Evolutionary conservation across 768 basidiomycete genomes (phyloP).

Genomic region (Cystofilobasidium bisporidii): DNA sequence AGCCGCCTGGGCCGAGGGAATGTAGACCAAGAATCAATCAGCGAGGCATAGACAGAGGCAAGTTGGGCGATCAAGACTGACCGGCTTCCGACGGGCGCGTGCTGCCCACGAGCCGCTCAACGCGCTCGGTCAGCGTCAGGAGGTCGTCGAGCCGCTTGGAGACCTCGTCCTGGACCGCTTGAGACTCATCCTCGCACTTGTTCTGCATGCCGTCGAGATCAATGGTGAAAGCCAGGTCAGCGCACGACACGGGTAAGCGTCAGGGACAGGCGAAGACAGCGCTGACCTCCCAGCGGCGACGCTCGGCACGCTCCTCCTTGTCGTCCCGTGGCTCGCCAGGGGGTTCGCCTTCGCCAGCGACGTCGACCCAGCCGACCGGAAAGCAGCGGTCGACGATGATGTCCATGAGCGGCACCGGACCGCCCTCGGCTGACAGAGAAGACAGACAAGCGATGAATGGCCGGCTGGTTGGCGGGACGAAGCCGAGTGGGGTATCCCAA

Average conservation of each 20-base stretch:
- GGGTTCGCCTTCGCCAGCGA: background rate
- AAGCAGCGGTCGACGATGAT: slow-evolving; percentile 62
- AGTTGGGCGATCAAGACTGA: slow-evolving; percentile 27
- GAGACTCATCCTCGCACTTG: slow-evolving; percentile 52
- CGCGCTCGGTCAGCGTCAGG: slow-evolving; percentile 55
- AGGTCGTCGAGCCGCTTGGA: slow-evolving; percentile 50
- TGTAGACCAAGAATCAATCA: background rate
- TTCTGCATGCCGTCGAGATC: slow-evolving; percentile 41
- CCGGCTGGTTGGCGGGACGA: slow-evolving; percentile 41
- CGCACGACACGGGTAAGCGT: background rate
- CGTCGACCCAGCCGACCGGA: slow-evolving; percentile 64
- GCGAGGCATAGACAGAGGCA: background rate
- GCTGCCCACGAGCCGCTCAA: slow-evolving; percentile 52
- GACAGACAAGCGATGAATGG: slow-evolving; percentile 67
- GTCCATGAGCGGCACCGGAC: slow-evolving; percentile 63
- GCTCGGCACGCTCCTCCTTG: background rate
- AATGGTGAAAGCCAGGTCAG: too few species aligned
- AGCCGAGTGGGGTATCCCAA: slow-evolving; percentile 85
- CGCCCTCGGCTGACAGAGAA: slow-evolving; percentile 73
- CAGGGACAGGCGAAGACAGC: background rate
- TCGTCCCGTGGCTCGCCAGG: background rate
- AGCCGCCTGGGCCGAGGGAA: slow-evolving; percentile 31
- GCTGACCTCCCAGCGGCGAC: slow-evolving; percentile 41
- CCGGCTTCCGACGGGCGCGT: slow-evolving; percentile 40
- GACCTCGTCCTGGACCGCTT: slow-evolving; percentile 51